phyloP scores from a whole-genome alignment of 164 flowering plant genomes.

The Umbilicus rupestris region DNA sequence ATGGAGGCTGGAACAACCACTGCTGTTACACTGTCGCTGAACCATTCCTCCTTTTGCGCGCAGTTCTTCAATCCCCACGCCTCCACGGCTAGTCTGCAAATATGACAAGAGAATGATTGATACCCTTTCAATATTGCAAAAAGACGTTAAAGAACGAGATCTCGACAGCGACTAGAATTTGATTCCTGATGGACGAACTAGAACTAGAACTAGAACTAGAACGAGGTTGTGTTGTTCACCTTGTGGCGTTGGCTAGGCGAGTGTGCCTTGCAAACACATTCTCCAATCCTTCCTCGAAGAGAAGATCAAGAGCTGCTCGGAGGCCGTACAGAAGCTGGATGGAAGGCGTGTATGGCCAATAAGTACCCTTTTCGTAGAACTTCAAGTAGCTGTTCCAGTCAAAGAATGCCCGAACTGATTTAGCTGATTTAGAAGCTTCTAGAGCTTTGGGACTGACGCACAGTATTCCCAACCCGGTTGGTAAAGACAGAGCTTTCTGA shows the following conservation, averaged over 20 bases:
- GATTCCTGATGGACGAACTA: too few species aligned
- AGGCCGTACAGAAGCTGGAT: conserved; percentile 87
- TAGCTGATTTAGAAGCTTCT: conserved; percentile 82
- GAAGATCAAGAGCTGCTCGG: conserved; percentile 82
- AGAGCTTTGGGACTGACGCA: conserved; percentile 94
- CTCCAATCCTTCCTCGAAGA: conserved; percentile 93
- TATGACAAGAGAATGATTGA: too few species aligned
- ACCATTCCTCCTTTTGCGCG: conserved; percentile 85
- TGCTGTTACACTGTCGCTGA: conserved; percentile 89
- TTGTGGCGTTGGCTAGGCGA: conserved; percentile 81
- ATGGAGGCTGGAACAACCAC: conserved; percentile 76
- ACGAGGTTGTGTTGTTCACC: too few species aligned
- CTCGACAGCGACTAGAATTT: too few species aligned
- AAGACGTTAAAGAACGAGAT: too few species aligned
- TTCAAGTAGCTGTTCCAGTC: conserved; percentile 94
- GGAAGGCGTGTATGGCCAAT: conserved; percentile 98
- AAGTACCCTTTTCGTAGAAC: conserved; percentile 84
- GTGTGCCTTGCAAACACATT: conserved; percentile 82
- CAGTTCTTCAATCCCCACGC: conserved; percentile 98
- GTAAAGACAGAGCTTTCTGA: conserved; percentile 92
- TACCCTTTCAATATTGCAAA: too few species aligned
- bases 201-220: too few species aligned
- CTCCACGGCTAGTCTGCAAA: conserved; percentile 86
- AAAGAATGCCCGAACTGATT: conserved; percentile 82
- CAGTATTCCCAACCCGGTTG: conserved; percentile 87